phyloP scores from a whole-genome alignment of 1,284 basidiomycete species.

The Apiotrichum veenhuisii region DNA sequence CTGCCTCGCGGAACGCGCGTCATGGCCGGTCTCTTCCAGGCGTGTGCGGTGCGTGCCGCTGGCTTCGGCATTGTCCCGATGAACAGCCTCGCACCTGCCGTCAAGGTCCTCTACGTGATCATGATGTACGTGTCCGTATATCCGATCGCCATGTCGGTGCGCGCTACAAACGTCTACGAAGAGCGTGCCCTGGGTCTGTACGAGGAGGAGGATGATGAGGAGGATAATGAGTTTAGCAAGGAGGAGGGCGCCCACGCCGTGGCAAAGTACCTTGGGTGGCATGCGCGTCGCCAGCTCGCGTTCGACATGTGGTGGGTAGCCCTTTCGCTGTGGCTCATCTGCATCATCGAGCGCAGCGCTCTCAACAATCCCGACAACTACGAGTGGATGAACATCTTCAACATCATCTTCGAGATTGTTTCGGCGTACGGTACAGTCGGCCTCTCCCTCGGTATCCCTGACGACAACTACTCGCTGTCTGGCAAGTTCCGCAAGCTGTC shows the following conservation, averaged over 20 bases:
- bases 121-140: conserved; percentile 66
- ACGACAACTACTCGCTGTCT: conserved; percentile 50
- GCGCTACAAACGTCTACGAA: conserved; percentile 98
- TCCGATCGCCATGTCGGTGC: conserved; percentile 65
- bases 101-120: conserved; percentile 78
- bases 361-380: conserved; percentile 57
- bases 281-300: conserved; percentile 76
- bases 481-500: conserved; percentile 38
- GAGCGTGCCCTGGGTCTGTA: conserved; percentile 79
- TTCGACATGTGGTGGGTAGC: conserved; percentile 93
- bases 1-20: conserved; percentile 69
- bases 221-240: conserved; percentile 47
- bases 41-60: conserved; percentile 73
- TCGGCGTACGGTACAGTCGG: conserved; percentile 91
- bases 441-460: conserved; percentile 68
- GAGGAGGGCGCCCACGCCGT: conserved; percentile 40
- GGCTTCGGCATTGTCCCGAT: conserved; percentile 77
- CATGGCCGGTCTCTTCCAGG: conserved; percentile 65
- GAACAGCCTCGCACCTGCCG: conserved; percentile 70
- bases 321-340: conserved; percentile 71
- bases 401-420: conserved; percentile 58
- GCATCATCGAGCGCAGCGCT: conserved; percentile 73
- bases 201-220: conserved; percentile 53
- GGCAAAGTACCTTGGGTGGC: conserved; percentile 49
- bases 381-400: conserved; percentile 74